Percentiles rank a stretch among this genome's conserved stretches.
Evolutionary conservation across 345 rosid genomes (phyloP).

Genomic region (Arabidopsis arenosa): DNA sequence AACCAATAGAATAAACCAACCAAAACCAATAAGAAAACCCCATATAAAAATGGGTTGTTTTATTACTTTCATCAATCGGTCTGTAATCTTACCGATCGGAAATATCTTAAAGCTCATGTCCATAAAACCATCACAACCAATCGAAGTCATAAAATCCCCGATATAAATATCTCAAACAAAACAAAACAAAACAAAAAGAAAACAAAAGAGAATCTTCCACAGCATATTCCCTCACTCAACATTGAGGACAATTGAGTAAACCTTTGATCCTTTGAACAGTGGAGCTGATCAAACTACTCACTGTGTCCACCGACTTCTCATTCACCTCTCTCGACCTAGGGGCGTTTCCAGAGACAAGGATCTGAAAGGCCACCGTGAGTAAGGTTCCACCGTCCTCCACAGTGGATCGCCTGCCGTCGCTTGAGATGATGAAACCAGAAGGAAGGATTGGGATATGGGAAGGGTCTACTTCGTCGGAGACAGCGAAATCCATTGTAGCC

Average conservation of each 20-base stretch:
- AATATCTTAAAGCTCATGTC: not conserved
- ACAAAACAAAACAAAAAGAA: not conserved
- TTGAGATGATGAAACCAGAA: constrained; percentile 70
- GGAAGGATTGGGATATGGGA: constrained; percentile 60
- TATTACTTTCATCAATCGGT: not conserved
- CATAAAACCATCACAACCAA: constrained; percentile 4
- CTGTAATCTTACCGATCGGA: not conserved
- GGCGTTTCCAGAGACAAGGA: constrained; percentile 49
- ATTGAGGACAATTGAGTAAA: constrained; percentile 48
- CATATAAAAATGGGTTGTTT: not conserved
- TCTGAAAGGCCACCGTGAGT: constrained; percentile 68
- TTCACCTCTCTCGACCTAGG: constrained; percentile 26
- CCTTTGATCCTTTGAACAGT: constrained; percentile 59
- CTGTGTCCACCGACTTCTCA: constrained; percentile 55
- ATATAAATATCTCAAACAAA: constrained; percentile 13
- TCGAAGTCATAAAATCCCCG: not conserved
- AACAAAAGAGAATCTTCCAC: constrained; percentile 28
- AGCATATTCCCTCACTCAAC: constrained; percentile 44
- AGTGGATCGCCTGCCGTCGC: constrained; percentile 45
- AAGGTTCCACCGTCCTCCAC: constrained; percentile 49
- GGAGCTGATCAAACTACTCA: constrained; percentile 58
- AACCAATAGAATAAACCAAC: not conserved
- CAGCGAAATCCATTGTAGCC: constrained; percentile 42
- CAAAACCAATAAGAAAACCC: not conserved
- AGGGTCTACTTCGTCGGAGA: constrained; percentile 47